Percentiles rank a stretch among this genome's conserved stretches.
Evolutionary conservation across 208 protist species (phyloP).

Genomic region (Leishmania tarentolae): DNA sequence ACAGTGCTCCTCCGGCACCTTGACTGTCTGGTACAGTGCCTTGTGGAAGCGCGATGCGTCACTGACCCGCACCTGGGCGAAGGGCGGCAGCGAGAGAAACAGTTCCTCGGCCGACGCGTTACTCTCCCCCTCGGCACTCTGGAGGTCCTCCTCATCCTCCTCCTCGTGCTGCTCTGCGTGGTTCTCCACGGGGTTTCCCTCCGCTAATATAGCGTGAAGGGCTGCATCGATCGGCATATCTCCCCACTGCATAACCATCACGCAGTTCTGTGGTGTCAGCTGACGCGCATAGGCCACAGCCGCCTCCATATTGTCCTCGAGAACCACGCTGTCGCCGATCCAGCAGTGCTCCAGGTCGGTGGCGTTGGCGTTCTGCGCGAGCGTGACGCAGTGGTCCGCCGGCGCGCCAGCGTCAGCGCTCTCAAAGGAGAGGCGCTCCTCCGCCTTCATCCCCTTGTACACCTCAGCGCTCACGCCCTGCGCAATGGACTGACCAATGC

Average conservation of each 20-base stretch:
- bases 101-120: slow-evolving; percentile 19
- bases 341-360: slow-evolving; percentile 57
- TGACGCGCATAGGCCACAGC: slow-evolving; percentile 45
- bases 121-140: slow-evolving; percentile 6
- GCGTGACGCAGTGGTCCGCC: slow-evolving; percentile 43
- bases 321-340: slow-evolving; percentile 39
- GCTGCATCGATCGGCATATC: slow-evolving; percentile 44
- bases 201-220: background rate
- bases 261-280: slow-evolving; percentile 57
- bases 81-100: slow-evolving; percentile 57
- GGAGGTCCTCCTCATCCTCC: slow-evolving; percentile 3
- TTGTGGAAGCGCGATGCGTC: slow-evolving; percentile 48
- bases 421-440: slow-evolving; percentile 60
- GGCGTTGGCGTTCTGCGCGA: slow-evolving; percentile 46
- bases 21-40: slow-evolving; percentile 18
- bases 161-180: background rate
- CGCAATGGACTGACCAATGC: slow-evolving; percentile 49
- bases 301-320: slow-evolving; percentile 62
- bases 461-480: slow-evolving; percentile 54
- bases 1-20: slow-evolving; percentile 48
- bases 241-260: slow-evolving; percentile 57
- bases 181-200: background rate
- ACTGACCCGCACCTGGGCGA: slow-evolving; percentile 43
- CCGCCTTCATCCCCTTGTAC: slow-evolving; percentile 65
- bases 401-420: slow-evolving; percentile 38